Conservation (phyloP, 768 basidiomycete genomes). For the Phlegmacium glaucopus region DNA sequence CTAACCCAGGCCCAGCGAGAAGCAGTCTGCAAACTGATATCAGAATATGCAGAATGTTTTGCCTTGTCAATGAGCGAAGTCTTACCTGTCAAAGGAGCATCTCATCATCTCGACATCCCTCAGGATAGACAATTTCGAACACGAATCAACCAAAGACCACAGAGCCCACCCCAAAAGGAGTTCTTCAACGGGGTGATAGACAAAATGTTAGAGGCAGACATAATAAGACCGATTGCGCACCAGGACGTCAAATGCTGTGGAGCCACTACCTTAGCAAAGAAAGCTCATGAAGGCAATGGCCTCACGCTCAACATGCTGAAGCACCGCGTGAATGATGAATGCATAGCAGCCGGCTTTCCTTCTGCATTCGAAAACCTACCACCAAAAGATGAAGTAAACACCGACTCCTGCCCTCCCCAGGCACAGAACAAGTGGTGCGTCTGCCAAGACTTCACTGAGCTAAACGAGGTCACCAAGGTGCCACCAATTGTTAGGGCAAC, state of each 20-base stretch:
- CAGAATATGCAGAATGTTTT: constrained; percentile 35
- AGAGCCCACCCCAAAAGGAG: constrained; percentile 26
- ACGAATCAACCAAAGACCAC: constrained; percentile 23
- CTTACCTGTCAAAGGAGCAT: constrained; percentile 20
- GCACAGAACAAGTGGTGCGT: constrained; percentile 26
- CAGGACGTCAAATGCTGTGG: constrained; percentile 29
- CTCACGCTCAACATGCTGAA: constrained; percentile 29
- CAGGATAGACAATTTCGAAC: constrained; percentile 21
- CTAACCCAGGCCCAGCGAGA: constrained; percentile 17
- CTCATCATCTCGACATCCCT: constrained; percentile 33
- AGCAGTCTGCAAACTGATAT: constrained; percentile 21
- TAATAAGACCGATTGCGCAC: constrained; percentile 26
- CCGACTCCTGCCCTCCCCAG: background rate
- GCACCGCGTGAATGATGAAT: constrained; percentile 30
- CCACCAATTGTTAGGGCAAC: too few species aligned
- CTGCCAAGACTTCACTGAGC: constrained; percentile 29
- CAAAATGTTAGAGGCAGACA: constrained; percentile 30
- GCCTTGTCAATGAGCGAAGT: constrained; percentile 35
- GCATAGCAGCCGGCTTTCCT: constrained; percentile 20
- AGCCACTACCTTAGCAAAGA: constrained; percentile 30
- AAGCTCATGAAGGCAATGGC: constrained; percentile 26
- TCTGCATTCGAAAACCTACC: constrained; percentile 15
- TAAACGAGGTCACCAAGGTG: constrained; percentile 26
- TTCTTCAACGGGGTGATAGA: constrained; percentile 28
- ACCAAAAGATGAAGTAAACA: constrained; percentile 3